A percentile compares a stretch with the other conserved stretches of the same genome.
These are phyloP conservation scores for Striga hermonthica DNA, from an alignment of 305 asterid genomes.

Conservation along the genomic window DNA sequence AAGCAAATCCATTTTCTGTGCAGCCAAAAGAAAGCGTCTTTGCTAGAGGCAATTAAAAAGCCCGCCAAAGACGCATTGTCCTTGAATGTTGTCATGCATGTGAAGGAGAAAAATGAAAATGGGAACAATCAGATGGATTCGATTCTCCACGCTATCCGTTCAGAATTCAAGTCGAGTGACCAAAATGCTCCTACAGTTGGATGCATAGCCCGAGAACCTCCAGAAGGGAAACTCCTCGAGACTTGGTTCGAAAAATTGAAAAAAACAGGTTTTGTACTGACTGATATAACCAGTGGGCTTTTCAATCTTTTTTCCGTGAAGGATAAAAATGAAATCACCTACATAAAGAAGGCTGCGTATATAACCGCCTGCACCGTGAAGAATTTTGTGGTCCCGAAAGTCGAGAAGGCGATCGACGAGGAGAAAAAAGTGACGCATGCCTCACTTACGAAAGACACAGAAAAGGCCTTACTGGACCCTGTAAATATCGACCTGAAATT, in stretches of 20 bases:
- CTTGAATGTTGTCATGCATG: constrained; percentile 50
- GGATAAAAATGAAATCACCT: constrained; percentile 49
- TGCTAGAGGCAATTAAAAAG: constrained; percentile 50
- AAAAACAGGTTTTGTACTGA: constrained; percentile 42
- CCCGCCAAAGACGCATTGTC: constrained; percentile 48
- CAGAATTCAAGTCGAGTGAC: constrained; percentile 34
- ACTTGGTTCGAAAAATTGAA: constrained; percentile 56
- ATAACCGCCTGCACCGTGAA: constrained; percentile 63
- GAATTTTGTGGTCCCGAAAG: constrained; percentile 64
- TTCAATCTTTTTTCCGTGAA: constrained; percentile 63
- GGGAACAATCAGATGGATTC: constrained; percentile 54
- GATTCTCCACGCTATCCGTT: constrained; percentile 40
- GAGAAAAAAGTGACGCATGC: constrained; percentile 66
- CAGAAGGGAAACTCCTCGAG: constrained; percentile 61
- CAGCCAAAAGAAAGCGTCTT: constrained; percentile 67
- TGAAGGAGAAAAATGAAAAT: constrained; percentile 52
- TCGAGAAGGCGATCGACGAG: constrained; percentile 62
- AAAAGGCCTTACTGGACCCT: constrained; percentile 67
- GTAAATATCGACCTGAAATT: constrained; percentile 55
- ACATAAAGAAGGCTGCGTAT: constrained; percentile 69
- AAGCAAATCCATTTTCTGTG: constrained; percentile 61
- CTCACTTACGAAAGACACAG: constrained; percentile 62
- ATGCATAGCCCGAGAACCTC: constrained; percentile 55
- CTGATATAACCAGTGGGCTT: constrained; percentile 61
- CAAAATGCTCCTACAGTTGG: constrained; percentile 41